Evolutionary conservation across 169 alveolate species (phyloP), one percentile per base, ranked within the genome.

Genomic region (Plasmodium sp.): DNA sequence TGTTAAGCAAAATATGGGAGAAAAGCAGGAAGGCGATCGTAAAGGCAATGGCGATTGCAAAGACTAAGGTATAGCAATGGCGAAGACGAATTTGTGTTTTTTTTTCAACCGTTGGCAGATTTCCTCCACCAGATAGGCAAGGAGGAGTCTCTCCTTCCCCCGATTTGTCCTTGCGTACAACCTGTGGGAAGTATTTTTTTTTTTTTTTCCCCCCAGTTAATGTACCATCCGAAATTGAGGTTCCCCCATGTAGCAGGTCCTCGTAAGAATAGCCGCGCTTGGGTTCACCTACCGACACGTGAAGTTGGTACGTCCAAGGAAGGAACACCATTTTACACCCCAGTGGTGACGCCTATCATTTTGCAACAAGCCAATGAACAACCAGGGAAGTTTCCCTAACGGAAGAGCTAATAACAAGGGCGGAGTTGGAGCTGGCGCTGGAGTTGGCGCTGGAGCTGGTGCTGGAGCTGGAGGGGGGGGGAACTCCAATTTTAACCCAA

Each of bases 401-500:
- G 77, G 77, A 18, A 12, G 62, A 54, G 62, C 54, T 31, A 80
- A 80, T 80, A 83, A 33, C 73, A 73, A 84, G 18, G 48, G 31
- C 12, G 84, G 39, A 5, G 27, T 22, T 22, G 54, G 79, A 18
- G 5, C 43, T 43, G 62, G 39, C 16, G 16, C 22, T 77, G 71
- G 58, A 18, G 12, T 0, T 22, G 54, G 79, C 3, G 5, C 43
- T 43, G 62, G 39, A 33, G 16, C 43, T 77, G 71, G 58, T 0
- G 27, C 27, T 22, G 54, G 79, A 18, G 16, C 43, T 77, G 71
- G 58, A 18, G 12, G 62, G 48, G 62, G 39, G 5, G 56, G 3
- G 16, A 41, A 73, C 22, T 14, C 84, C 48, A 84, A 45, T 72
- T 84, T 72, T 34, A 84, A 84, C n/a, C 83, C 67, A 33, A 67